Evolutionary conservation across 768 basidiomycete species (phyloP).

Genomic region (Ephemerocybe angulata): DNA sequence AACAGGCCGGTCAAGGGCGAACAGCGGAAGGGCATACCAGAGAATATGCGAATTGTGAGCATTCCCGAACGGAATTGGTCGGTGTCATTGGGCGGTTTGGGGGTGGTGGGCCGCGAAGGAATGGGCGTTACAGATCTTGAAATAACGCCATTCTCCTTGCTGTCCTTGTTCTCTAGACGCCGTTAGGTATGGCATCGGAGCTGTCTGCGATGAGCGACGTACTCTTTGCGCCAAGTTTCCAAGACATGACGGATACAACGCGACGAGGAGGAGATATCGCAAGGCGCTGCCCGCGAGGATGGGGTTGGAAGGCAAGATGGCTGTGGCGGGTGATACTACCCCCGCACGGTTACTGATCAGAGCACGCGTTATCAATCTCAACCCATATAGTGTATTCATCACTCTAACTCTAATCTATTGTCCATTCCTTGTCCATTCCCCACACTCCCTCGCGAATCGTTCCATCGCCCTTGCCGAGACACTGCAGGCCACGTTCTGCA

Average conservation of each 20-base stretch:
- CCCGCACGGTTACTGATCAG: constrained; percentile 4
- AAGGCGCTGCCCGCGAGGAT: constrained; percentile 1
- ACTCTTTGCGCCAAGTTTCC: constrained; percentile 50
- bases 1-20: background rate
- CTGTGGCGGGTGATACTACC: constrained; percentile 1
- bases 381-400: background rate
- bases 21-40: constrained; percentile 48
- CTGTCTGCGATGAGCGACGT: constrained; percentile 11
- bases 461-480: background rate
- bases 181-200: constrained; percentile 2
- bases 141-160: constrained; percentile 63
- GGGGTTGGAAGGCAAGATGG: background rate
- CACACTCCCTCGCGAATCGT: background rate
- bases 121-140: constrained; percentile 81
- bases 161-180: constrained; percentile 60
- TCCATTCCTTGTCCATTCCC: background rate
- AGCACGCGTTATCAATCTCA: constrained; percentile 1
- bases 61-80: constrained; percentile 83
- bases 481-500: background rate
- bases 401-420: background rate
- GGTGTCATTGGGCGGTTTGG: constrained; percentile 50
- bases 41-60: constrained; percentile 95
- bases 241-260: constrained; percentile 43
- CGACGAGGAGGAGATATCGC: constrained; percentile 2
- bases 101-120: constrained; percentile 77